Conservation (phyloP, 2,329 filamentous ascomycete genomes). For the Aspergillus sp. region DNA sequence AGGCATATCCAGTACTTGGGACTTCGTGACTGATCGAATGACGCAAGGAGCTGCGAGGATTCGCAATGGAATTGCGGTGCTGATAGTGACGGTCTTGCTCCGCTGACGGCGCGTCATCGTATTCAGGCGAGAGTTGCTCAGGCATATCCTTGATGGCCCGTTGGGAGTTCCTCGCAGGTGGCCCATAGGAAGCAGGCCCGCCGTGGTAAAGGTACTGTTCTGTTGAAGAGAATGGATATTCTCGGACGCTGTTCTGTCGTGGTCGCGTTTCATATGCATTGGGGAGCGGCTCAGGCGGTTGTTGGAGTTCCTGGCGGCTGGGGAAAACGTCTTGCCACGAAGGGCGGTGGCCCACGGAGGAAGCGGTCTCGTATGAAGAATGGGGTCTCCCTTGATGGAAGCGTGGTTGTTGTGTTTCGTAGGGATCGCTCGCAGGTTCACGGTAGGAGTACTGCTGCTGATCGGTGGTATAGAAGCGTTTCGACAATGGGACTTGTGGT, state of each 20-base stretch:
- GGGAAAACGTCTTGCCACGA: conserved; percentile 12
- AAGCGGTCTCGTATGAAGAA: conserved; percentile 18
- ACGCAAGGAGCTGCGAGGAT: conserved; percentile 16
- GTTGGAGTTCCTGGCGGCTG: conserved; percentile 10
- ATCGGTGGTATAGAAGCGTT: conserved; percentile 15
- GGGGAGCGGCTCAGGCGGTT: conserved; percentile 2
- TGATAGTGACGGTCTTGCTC: conserved; percentile 18
- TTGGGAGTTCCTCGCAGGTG: conserved; percentile 13
- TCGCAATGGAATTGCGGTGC: conserved; percentile 19
- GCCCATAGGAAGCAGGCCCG: conserved; percentile 14
- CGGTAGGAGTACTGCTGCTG: conserved; percentile 9
- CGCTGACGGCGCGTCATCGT: conserved; percentile 4
- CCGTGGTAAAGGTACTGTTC: conserved; percentile 18
- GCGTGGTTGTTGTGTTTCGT: conserved; percentile 15
- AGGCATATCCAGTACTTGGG: conserved; percentile 32
- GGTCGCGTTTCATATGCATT: conserved; percentile 6
- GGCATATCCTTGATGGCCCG: conserved; percentile 11
- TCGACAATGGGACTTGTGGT: conserved; percentile 1
- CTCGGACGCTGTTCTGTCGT: conserved; percentile 11
- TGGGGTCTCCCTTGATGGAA: conserved; percentile 16
- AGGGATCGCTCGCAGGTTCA: conserved; percentile 13
- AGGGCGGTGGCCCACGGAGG: conserved; percentile 16
- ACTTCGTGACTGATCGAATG: conserved; percentile 16
- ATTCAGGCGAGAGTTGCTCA: conserved; percentile 13
- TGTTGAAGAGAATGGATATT: conserved; percentile 12